Percentiles rank a stretch among this genome's conserved stretches.
phyloP scores from a whole-genome alignment of 2,329 filamentous ascomycete species.

The Pyrenochaeta sp. region DNA sequence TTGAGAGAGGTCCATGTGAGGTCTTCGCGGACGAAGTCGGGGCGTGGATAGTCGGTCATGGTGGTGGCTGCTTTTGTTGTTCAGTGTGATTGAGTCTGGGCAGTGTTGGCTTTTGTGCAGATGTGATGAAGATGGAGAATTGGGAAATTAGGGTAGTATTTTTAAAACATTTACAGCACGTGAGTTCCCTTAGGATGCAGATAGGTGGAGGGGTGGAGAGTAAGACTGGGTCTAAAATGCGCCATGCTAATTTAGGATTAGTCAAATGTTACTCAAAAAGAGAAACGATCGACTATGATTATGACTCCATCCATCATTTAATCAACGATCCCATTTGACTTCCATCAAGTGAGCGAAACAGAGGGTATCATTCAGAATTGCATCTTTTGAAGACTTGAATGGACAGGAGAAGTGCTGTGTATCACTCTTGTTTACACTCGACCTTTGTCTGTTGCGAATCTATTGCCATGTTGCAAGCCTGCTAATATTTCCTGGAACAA shows the following conservation, averaged over 20 bases:
- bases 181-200: slow-evolving; percentile 10
- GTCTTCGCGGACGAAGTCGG: slow-evolving; percentile 67
- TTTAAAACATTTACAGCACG: slow-evolving; percentile 9
- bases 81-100: background rate
- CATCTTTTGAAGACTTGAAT: too few species aligned
- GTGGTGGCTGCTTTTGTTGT: slow-evolving; percentile 2
- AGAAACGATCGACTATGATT: background rate
- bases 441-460: background rate
- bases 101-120: background rate
- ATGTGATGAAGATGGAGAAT: background rate
- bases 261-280: background rate
- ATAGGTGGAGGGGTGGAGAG: slow-evolving; percentile 16
- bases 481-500: background rate
- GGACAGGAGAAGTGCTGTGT: background rate
- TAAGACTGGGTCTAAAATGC: slow-evolving; percentile 6
- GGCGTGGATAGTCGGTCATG: slow-evolving; percentile 64
- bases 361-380: too few species aligned
- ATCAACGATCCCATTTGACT: background rate
- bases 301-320: background rate
- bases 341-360: background rate
- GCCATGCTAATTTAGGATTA: slow-evolving; percentile 7
- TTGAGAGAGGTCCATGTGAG: slow-evolving; percentile 69
- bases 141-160: background rate
- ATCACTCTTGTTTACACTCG: background rate
- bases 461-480: background rate